Base-by-base conservation (phyloP, 1,284 basidiomycete genomes). In the Moesziomyces globuligerus region DNA sequence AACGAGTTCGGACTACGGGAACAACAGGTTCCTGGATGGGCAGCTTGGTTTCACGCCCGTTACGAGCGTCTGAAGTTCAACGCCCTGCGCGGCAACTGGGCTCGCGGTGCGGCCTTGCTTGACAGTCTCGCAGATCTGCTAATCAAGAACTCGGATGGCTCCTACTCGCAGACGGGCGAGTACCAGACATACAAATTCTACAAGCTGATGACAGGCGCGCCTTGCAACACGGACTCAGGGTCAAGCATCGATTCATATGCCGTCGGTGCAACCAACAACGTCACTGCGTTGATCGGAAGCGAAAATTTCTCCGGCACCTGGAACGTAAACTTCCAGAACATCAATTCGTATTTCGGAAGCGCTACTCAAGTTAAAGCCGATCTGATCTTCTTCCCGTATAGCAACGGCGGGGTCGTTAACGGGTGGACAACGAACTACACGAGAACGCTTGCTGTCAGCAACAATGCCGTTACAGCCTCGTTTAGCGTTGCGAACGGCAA, bases 11-110 rank as follows among this genome's bases (percentile, higher is more conserved):
- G 56, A n/a, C 6, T 53, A 13, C 56, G 17, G 8, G 42, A 45
- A 17, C 56, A 59, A 25, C 56, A 59, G 40, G 28, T 34, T 3
- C 56, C 56, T 18, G 56, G 43, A 13, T 59, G 48, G 42, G 38
- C 42, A n/a, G 48, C 56, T 13, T 59, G 56, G 56, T 59, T 59
- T 40, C 44, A 59, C 11, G 48, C 48, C 1, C 56, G 56, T 20
- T 59, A 59, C 34, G 56, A 59, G 38, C 56, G 56, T 25, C 46
- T 59, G 24, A 44, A 52, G 23, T 59, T 59, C 37, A 46, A 59
- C 40, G 51, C 36, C 1, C 18, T 53, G 37, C 51, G 51, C 13
- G 56, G 54, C 26, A 56, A 56, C 40, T 56, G 54, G 54, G 54
- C 45, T n/a, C 6, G 54, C 5, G 54, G 54, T 23, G 45, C 54